Conservation (phyloP, 192 early-diverging fungal genomes). For the Entomortierella beljakovae region DNA sequence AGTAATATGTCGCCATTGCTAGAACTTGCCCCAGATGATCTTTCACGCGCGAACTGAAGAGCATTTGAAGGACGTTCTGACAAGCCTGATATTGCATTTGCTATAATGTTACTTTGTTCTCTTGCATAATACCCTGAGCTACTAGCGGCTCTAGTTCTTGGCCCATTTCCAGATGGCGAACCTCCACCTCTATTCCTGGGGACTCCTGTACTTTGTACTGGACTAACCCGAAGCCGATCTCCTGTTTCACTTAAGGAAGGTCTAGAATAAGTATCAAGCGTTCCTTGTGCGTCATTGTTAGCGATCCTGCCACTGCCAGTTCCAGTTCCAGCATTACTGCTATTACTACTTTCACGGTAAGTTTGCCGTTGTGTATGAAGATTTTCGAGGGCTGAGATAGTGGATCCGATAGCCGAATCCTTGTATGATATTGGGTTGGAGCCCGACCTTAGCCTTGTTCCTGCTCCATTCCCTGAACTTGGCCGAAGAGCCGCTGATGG, state of each 20-base stretch:
- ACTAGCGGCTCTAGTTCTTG: constrained; percentile 29
- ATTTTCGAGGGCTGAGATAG: constrained; percentile 11
- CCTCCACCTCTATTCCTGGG: background rate
- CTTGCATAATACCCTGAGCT: constrained; percentile 13
- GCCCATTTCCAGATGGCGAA: background rate
- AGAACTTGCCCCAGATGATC: background rate
- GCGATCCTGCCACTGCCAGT: constrained; percentile 8
- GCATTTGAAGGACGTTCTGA: constrained; percentile 1
- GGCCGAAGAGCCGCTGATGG: constrained; percentile 3
- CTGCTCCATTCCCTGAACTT: background rate
- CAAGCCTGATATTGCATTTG: constrained; percentile 1
- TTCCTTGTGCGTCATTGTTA: background rate
- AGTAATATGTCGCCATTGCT: background rate
- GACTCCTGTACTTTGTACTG: background rate
- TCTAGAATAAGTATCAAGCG: background rate
- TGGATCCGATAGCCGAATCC: background rate
- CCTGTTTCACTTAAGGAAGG: constrained; percentile 4
- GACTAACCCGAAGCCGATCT: constrained; percentile 9
- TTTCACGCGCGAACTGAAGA: constrained; percentile 3
- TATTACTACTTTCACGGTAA: constrained; percentile 10
- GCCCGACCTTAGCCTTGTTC: constrained; percentile 24
- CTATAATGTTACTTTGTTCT: background rate
- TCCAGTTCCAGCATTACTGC: too few relatives aligned
- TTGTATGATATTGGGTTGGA: constrained; percentile 24
- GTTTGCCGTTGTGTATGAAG: constrained; percentile 9